Evolutionary conservation across 192 early-diverging fungal species (phyloP).

Genomic region (Diversispora epigaea): DNA sequence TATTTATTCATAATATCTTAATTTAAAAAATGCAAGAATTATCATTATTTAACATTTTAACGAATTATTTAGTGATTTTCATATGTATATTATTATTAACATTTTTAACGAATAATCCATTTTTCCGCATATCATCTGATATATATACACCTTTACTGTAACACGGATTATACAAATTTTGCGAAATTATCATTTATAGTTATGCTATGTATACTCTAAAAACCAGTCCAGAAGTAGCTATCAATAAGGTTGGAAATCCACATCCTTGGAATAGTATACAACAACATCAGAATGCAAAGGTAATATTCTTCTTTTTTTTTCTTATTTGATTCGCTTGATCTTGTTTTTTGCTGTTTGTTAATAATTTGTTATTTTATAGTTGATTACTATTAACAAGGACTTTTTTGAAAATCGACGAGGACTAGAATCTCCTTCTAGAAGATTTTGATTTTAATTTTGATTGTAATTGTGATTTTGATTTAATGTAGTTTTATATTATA

Average conservation of each 20-base stretch:
- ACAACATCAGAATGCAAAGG: conserved; percentile 11
- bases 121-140: neutral
- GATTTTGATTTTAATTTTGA: neutral
- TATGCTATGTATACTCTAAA: neutral
- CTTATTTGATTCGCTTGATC: neutral
- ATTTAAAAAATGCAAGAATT: too few relatives aligned
- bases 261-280: conserved; percentile 11
- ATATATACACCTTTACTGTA: neutral
- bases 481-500: too few relatives aligned
- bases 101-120: too few relatives aligned
- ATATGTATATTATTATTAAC: too few relatives aligned
- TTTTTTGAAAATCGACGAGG: conserved; percentile 10
- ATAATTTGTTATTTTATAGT: neutral
- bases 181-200: neutral
- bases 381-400: neutral
- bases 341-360: neutral
- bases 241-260: neutral
- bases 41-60: too few relatives aligned
- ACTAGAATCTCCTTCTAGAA: neutral
- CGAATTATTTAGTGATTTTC: too few relatives aligned
- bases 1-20: too few relatives aligned
- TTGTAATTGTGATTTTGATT: too few relatives aligned
- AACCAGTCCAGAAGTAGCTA: conserved; percentile 2
- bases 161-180: neutral
- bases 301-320: neutral